Percentiles rank a stretch among this genome's conserved stretches.
Conservation (phyloP, 306 rosid genomes). For the Hippophae tibetana region DNA sequence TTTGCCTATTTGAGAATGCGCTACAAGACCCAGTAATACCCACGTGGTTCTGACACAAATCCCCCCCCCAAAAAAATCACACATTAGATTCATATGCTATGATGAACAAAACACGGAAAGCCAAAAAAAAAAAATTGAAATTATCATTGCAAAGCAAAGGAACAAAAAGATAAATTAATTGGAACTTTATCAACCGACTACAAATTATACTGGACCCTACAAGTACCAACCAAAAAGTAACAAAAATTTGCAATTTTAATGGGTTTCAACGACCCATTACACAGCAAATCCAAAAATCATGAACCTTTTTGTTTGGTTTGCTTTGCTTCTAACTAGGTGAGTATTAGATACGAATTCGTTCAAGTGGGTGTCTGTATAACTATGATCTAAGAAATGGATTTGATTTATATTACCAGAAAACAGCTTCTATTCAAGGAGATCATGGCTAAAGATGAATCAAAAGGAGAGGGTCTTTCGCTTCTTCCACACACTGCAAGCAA, state of each 20-base stretch:
- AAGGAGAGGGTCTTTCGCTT: conserved; percentile 30
- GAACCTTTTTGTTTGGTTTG: no score
- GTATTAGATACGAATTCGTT: not conserved
- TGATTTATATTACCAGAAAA: conserved; percentile 39
- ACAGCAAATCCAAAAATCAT: conserved; percentile 3
- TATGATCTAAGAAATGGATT: conserved; percentile 18
- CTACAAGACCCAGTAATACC: conserved; percentile 28
- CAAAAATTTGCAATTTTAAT: conserved; percentile 5
- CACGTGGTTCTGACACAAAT: conserved; percentile 32
- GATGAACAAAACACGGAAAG: conserved; percentile 1
- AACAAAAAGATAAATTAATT: conserved; percentile 8
- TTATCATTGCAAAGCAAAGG: not conserved
- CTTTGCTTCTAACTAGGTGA: not conserved
- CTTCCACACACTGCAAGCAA: not conserved
- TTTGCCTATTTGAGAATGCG: conserved; percentile 29
- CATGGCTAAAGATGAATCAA: conserved; percentile 35
- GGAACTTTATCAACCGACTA: conserved; percentile 6
- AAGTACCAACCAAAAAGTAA: not conserved
- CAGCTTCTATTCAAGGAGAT: conserved; percentile 37
- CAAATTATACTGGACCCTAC: conserved; percentile 2
- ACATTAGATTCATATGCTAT: not conserved
- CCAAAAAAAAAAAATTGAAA: not conserved
- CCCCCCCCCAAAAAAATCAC: not conserved
- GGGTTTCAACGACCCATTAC: conserved; percentile 18
- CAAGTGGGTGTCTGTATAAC: conserved; percentile 14